Evolutionary conservation across 2,329 filamentous ascomycete species (phyloP).

Genomic region (Rhynchosporium graminicola): DNA sequence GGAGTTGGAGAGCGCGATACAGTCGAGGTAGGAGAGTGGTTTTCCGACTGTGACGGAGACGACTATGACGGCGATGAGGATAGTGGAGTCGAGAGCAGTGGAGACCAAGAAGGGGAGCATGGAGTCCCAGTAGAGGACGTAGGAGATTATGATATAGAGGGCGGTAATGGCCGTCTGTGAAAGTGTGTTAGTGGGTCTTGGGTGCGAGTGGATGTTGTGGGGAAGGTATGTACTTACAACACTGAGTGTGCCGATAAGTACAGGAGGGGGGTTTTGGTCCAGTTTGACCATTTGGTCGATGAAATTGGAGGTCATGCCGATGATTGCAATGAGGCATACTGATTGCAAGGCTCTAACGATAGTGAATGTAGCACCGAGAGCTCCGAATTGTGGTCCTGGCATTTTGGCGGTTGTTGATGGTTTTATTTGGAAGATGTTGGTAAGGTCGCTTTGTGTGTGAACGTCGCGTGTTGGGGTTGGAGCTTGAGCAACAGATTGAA

Average conservation of each 20-base stretch:
- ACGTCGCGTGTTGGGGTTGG: neutral
- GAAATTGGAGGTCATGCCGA: slow-evolving; percentile 82
- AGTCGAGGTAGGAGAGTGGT: slow-evolving; percentile 77
- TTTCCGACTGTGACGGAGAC: slow-evolving; percentile 76
- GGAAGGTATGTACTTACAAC: slow-evolving; percentile 62
- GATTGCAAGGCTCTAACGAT: slow-evolving; percentile 70
- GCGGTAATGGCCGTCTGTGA: slow-evolving; percentile 72
- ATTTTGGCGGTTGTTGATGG: slow-evolving; percentile 27
- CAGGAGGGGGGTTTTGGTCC: slow-evolving; percentile 65
- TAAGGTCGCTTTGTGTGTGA: slow-evolving; percentile 11
- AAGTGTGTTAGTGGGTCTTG: slow-evolving; percentile 29
- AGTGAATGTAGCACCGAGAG: slow-evolving; percentile 77
- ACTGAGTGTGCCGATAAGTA: slow-evolving; percentile 75
- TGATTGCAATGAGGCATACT: slow-evolving; percentile 71
- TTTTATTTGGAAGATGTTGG: neutral
- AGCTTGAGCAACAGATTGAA: neutral
- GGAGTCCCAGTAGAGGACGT: slow-evolving; percentile 78
- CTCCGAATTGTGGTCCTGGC: slow-evolving; percentile 49
- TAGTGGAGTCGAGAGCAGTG: slow-evolving; percentile 63
- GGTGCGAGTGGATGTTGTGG: neutral
- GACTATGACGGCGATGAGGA: slow-evolving; percentile 77
- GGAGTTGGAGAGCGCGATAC: slow-evolving; percentile 52
- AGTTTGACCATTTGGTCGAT: slow-evolving; percentile 71
- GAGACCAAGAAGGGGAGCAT: slow-evolving; percentile 74
- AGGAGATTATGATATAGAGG: slow-evolving; percentile 77